phyloP scores from a whole-genome alignment of 352 stramenopile species.

The Chrysophaeum taylorii region DNA sequence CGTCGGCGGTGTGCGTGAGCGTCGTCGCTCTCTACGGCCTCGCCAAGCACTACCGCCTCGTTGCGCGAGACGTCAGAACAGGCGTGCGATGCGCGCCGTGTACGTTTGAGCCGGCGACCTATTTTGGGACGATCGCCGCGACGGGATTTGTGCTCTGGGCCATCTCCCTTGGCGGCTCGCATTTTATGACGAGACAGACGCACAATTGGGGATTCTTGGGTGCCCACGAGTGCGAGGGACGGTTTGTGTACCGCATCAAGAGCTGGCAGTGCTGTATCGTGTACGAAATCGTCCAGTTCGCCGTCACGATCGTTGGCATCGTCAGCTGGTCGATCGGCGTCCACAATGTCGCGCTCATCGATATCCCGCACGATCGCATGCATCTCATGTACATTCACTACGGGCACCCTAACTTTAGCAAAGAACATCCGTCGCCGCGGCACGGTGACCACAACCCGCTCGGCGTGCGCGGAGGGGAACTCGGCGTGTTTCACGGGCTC shows the following conservation, averaged over 20 bases:
- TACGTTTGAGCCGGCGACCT: background rate
- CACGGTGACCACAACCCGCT: background rate
- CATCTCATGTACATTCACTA: background rate
- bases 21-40: background rate
- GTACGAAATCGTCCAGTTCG: conserved; percentile 5
- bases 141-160: background rate
- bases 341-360: background rate
- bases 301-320: background rate
- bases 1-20: no score
- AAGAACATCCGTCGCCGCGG: background rate
- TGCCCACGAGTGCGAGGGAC: background rate
- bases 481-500: background rate
- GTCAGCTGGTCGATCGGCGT: background rate
- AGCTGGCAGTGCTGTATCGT: background rate
- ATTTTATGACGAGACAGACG: background rate
- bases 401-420: background rate
- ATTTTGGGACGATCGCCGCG: background rate
- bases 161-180: background rate
- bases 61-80: background rate
- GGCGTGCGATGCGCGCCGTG: conserved; percentile 1
- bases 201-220: background rate
- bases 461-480: background rate
- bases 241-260: background rate
- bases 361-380: background rate
- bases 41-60: background rate